Percentiles rank a stretch among this genome's conserved stretches.
Evolutionary conservation across 352 stramenopile genomes (phyloP).

Genomic region (Plasmopara muralis): DNA sequence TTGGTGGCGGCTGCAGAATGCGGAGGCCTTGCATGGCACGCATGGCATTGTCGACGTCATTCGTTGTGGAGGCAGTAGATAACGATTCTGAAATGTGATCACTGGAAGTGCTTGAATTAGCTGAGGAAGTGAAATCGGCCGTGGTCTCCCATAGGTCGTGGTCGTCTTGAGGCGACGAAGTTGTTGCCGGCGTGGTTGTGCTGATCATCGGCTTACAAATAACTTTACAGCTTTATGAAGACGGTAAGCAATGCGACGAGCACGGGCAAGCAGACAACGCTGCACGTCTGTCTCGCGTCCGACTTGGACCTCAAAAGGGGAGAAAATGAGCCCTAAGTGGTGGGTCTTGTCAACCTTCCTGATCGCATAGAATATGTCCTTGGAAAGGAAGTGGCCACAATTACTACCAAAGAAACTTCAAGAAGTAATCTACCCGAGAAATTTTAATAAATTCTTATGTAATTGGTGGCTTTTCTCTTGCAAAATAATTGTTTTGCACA

Average conservation of each 20-base stretch:
- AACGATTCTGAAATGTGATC: conserved; percentile 4
- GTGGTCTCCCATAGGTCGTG: conserved; percentile 43
- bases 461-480: too few relatives aligned
- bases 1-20: conserved; percentile 31
- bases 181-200: conserved; percentile 8
- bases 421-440: too few relatives aligned
- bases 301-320: not conserved
- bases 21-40: conserved; percentile 32
- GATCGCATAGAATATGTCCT: not conserved
- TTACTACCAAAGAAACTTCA: too few relatives aligned
- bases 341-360: not conserved
- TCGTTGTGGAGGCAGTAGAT: conserved; percentile 8
- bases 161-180: conserved; percentile 6
- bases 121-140: conserved; percentile 3
- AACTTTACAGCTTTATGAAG: conserved; percentile 9
- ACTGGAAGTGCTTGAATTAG: conserved; percentile 4
- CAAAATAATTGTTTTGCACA: too few relatives aligned
- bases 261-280: not conserved
- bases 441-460: too few relatives aligned
- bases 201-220: conserved; percentile 21
- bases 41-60: conserved; percentile 17
- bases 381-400: not conserved
- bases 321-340: not conserved
- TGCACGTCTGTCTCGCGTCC: not conserved
- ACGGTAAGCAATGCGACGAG: not conserved